Base-by-base conservation (phyloP, 257 asterid genomes). In the Przewalskia tangutica region DNA sequence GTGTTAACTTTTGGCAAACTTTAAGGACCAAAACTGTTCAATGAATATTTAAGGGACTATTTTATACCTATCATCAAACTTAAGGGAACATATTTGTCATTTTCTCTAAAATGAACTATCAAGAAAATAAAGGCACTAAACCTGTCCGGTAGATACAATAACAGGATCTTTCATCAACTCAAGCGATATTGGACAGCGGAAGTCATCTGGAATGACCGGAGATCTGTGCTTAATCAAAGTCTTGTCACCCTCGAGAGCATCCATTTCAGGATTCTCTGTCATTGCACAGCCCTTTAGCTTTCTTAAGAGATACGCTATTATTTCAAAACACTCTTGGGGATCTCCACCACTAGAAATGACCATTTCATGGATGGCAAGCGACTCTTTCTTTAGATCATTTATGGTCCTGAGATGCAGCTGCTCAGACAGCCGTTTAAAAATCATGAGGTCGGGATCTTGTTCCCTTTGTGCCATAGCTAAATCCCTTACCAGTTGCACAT, bases 101-200 rank as follows among this genome's bases (percentile, higher is more conserved):
- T 38, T 38, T 38, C 42, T 38, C 42, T 38, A 5, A 38, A 38
- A 38, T 51, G 46, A 27, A 50, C 46, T 8, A 27, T 82, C 20
- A 80, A 82, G 77, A 5, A 86, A 84, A 17, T 13, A 18, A 11
- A 59, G 58, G 60, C 59, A 80, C 79, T 84, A 20, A 54, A 96
- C 99, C 98, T 96, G 99, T 51, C 99, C 99, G 10, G 99, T 94
- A 40, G 99, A 96, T 77, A 96, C 99, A 84, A 94, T 96, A 9
- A 96, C 99, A 17, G 99, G 99, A 87, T 96, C 99, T 85, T 93
- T 93, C 99, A 96, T 96, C 90, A 96, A 89, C 90, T 96, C 99
- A 9, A 96, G 97, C 1, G 99, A 96, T 84, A 96, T 93, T 7
- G 99, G 98, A 81, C 99, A 96, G 18, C 99, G 97, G 77, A 96